Conservation (phyloP, 2,329 filamentous ascomycete genomes). For the Fusarium agapanthi region DNA sequence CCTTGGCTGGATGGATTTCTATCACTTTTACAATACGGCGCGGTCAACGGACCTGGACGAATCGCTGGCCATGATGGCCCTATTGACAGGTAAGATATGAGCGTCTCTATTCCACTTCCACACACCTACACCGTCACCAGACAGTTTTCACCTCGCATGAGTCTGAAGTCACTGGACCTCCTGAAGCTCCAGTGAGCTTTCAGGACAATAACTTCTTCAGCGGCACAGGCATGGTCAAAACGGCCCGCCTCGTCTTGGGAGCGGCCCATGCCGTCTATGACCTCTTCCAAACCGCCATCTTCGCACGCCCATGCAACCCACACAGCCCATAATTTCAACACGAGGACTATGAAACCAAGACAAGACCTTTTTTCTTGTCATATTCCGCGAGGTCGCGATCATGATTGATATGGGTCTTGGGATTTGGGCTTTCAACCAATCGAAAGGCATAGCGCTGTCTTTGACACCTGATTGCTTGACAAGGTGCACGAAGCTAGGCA, state of each 20-base stretch:
- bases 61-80: slow-evolving; percentile 78
- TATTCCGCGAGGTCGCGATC: slow-evolving; percentile 22
- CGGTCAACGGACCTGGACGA: slow-evolving; percentile 77
- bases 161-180: slow-evolving; percentile 56
- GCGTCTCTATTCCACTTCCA: slow-evolving; percentile 44
- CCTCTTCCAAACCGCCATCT: slow-evolving; percentile 8
- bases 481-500: slow-evolving; percentile 50
- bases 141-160: slow-evolving; percentile 55
- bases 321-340: slow-evolving; percentile 13
- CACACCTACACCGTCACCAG: slow-evolving; percentile 25
- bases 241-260: slow-evolving; percentile 28
- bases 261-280: slow-evolving; percentile 29
- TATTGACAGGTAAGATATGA: slow-evolving; percentile 84
- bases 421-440: slow-evolving; percentile 50
- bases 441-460: slow-evolving; percentile 45
- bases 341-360: slow-evolving; percentile 3
- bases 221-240: slow-evolving; percentile 26
- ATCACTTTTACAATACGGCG: slow-evolving; percentile 78
- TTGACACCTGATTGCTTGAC: slow-evolving; percentile 59
- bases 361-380: slow-evolving; percentile 4
- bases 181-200: slow-evolving; percentile 49
- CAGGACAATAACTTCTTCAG: slow-evolving; percentile 34
- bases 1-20: slow-evolving; percentile 85
- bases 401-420: slow-evolving; percentile 31
- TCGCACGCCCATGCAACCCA: slow-evolving; percentile 22